These are phyloP conservation scores for Spiromastix sp. DNA, from an alignment of 2,329 filamentous ascomycete species.

Conservation along the genomic window DNA sequence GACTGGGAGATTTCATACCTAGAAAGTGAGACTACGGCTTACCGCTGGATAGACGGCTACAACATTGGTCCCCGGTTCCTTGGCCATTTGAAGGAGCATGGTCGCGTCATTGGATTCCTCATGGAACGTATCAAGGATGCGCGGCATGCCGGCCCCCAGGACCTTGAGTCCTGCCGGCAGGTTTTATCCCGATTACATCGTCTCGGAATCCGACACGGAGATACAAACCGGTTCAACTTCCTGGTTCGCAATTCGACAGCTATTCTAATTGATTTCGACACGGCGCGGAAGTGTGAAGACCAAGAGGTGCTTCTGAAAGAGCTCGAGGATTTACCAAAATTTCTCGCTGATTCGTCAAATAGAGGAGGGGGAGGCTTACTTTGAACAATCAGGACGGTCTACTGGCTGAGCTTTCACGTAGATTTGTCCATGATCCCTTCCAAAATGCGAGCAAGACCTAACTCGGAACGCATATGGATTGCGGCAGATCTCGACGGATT, in stretches of 20 bases:
- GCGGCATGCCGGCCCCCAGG: conserved; percentile 15
- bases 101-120: conserved; percentile 31
- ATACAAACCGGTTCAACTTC: conserved; percentile 22
- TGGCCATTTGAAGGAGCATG: conserved; percentile 29
- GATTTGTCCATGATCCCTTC: no score
- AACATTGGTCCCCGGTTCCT: conserved; percentile 30
- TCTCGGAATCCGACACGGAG: conserved; percentile 18
- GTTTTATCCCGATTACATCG: conserved; percentile 16
- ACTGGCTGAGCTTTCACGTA: no score
- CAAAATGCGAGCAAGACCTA: no score
- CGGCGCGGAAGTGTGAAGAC: conserved; percentile 16
- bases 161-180: conserved; percentile 14
- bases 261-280: conserved; percentile 20
- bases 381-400: no score
- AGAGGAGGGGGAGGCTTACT: conserved; percentile 12
- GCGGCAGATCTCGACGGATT: no score
- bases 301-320: conserved; percentile 11
- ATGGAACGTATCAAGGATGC: conserved; percentile 20
- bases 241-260: conserved; percentile 14
- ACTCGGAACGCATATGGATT: no score
- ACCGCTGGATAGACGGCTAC: conserved; percentile 25
- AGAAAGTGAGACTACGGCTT: conserved; percentile 27
- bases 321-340: conserved; percentile 9
- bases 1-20: conserved; percentile 27
- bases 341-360: conserved; percentile 11